These are phyloP conservation scores for Euphorbia corollata DNA, from an alignment of 441 rosid genomes.

Conservation along the genomic window DNA sequence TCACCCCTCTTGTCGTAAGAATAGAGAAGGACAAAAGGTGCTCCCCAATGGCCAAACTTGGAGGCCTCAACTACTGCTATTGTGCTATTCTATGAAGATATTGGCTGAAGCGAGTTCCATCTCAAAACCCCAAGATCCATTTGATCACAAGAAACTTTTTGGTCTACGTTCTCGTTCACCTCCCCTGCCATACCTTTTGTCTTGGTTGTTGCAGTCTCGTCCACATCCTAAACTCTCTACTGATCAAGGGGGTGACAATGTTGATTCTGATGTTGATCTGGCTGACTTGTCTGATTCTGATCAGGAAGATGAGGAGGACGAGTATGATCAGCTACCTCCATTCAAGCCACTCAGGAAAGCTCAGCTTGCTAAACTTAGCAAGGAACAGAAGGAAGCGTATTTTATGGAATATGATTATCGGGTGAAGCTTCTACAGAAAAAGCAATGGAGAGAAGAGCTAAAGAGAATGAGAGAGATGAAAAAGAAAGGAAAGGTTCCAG, in stretches of 20 bases:
- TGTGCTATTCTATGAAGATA: conserved; percentile 72
- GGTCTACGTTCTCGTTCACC: conserved; percentile 75
- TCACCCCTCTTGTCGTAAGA: conserved; percentile 75
- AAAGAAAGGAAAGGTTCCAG: conserved; percentile 38
- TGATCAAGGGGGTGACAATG: conserved; percentile 69
- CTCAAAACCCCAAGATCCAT: conserved; percentile 67
- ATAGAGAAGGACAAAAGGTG: conserved; percentile 74
- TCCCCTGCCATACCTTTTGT: conserved; percentile 78
- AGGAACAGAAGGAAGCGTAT: conserved; percentile 55
- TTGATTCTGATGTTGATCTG: conserved; percentile 76
- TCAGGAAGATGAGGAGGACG: conserved; percentile 76
- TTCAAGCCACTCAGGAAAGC: conserved; percentile 68
- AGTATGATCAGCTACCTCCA: conserved; percentile 92
- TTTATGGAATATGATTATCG: conserved; percentile 60
- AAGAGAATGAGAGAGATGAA: conserved; percentile 32
- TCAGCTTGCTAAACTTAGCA: conserved; percentile 50
- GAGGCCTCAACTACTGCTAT: conserved; percentile 68
- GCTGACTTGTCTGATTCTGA: conserved; percentile 72
- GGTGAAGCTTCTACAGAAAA: conserved; percentile 57
- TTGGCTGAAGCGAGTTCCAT: conserved; percentile 76
- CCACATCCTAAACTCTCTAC: conserved; percentile 66
- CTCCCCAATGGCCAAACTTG: conserved; percentile 91
- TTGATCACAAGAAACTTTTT: conserved; percentile 72
- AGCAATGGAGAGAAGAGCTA: conserved; percentile 56
- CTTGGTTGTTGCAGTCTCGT: conserved; percentile 85